phyloP scores from a whole-genome alignment of 345 rosid genomes.

The Euphorbia pulcherrima region DNA sequence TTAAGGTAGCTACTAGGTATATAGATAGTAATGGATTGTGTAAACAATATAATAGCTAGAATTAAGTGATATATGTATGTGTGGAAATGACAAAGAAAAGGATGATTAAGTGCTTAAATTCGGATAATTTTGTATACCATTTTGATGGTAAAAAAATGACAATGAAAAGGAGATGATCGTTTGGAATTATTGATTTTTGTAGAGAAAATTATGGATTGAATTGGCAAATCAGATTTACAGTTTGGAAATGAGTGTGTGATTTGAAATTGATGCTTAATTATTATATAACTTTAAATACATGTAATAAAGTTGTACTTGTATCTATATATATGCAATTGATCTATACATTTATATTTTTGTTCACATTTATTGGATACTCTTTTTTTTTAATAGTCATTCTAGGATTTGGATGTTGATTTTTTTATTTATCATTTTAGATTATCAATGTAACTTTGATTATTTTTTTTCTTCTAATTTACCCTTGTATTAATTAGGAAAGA shows the following conservation, averaged over 20 bases:
- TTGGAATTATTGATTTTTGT: constrained; percentile 19
- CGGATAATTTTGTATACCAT: constrained; percentile 1
- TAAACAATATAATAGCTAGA: background rate
- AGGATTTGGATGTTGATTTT: too few relatives aligned
- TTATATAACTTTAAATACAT: background rate
- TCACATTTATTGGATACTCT: too few relatives aligned
- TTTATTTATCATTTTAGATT: too few relatives aligned
- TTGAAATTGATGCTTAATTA: too few relatives aligned
- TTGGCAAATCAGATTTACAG: too few relatives aligned
- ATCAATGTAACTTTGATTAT: background rate
- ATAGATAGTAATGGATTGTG: background rate
- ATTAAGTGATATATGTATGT: constrained; percentile 8
- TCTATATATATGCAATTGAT: background rate
- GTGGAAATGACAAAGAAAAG: constrained; percentile 11
- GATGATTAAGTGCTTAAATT: background rate
- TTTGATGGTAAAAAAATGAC: constrained; percentile 9
- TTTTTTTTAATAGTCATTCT: too few relatives aligned
- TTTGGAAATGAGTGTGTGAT: too few relatives aligned
- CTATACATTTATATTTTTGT: background rate
- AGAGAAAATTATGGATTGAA: constrained; percentile 6
- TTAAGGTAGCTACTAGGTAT: background rate
- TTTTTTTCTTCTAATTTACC: too few relatives aligned
- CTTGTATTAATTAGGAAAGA: too few relatives aligned
- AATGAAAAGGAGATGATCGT: background rate
- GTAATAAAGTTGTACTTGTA: background rate